Percentiles rank a stretch among this genome's conserved stretches.
Conservation (phyloP, 345 rosid species). For the Citrus mangshanensis region DNA sequence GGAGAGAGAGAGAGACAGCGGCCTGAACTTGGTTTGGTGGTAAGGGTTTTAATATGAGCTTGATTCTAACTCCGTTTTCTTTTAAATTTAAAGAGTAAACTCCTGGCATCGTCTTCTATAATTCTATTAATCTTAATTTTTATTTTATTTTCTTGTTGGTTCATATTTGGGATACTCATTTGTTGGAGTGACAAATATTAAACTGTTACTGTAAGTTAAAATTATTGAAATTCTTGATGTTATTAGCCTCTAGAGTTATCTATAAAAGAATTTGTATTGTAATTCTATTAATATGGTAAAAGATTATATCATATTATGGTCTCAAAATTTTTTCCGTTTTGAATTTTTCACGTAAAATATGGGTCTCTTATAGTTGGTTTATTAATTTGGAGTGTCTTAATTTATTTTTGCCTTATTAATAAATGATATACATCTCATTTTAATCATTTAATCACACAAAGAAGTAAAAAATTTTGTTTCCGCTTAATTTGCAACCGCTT, state of each 20-base stretch:
- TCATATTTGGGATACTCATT: accelerated
- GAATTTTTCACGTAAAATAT: accelerated
- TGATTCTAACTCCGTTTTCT: too few species aligned
- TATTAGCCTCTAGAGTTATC: too few species aligned
- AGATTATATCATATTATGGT: accelerated
- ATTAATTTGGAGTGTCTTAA: too few species aligned
- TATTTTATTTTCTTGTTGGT: accelerated
- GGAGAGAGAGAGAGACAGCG: too few species aligned
- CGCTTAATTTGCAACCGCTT: too few species aligned
- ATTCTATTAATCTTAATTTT: too few species aligned
- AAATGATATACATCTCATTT: accelerated
- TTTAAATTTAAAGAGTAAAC: too few species aligned
- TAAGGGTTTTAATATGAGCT: too few species aligned
- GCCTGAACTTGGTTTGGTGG: too few species aligned
- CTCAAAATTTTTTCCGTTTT: accelerated
- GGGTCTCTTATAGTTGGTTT: accelerated
- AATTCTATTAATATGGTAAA: accelerated
- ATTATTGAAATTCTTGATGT: too few species aligned
- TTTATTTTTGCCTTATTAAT: too few species aligned
- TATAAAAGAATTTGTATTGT: accelerated
- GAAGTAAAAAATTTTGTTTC: accelerated
- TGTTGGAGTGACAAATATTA: accelerated
- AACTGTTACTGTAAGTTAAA: accelerated
- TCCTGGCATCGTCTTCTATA: accelerated
- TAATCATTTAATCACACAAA: too few species aligned